Evolutionary conservation across 352 stramenopile genomes (phyloP).

Genomic region (Globisporangium middletonii): DNA sequence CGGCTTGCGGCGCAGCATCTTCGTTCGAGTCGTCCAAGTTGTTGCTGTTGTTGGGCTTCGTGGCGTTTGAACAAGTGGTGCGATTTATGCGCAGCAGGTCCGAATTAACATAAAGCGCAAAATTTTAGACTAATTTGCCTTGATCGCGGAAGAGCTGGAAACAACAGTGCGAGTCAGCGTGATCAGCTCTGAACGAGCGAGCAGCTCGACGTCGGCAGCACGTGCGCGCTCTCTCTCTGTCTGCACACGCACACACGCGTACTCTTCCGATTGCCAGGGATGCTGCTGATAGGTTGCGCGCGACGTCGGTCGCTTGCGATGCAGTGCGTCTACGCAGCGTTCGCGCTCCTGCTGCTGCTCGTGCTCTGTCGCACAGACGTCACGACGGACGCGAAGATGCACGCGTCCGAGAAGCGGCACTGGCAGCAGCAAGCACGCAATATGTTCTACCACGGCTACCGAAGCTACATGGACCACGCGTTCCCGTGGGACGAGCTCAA

Average conservation of each 20-base stretch:
- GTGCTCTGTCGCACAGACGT: neutral
- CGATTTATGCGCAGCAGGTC: no score
- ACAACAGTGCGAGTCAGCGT: no score
- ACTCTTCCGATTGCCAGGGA: neutral
- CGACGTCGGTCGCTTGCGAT: neutral
- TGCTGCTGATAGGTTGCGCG: neutral
- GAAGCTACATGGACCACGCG: slow-evolving; percentile 83
- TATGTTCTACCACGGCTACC: slow-evolving; percentile 89
- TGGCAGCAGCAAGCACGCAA: slow-evolving; percentile 71
- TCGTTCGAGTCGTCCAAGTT: neutral
- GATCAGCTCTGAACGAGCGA: no score
- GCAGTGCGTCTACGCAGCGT: neutral
- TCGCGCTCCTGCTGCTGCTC: neutral
- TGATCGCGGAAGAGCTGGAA: no score
- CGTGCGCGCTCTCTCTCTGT: no score
- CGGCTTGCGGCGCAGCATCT: slow-evolving; percentile 54
- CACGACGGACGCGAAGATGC: slow-evolving; percentile 32
- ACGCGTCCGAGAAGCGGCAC: slow-evolving; percentile 56
- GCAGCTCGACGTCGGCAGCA: no score
- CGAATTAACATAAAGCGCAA: no score
- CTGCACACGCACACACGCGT: no score
- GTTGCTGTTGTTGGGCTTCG: neutral
- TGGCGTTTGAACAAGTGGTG: neutral
- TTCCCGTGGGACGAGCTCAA: slow-evolving; percentile 87
- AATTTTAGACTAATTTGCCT: no score